These are phyloP conservation scores for Melocanna baccifera DNA, from an alignment of 176 grass and related monocot genomes.

Conservation along the genomic window DNA sequence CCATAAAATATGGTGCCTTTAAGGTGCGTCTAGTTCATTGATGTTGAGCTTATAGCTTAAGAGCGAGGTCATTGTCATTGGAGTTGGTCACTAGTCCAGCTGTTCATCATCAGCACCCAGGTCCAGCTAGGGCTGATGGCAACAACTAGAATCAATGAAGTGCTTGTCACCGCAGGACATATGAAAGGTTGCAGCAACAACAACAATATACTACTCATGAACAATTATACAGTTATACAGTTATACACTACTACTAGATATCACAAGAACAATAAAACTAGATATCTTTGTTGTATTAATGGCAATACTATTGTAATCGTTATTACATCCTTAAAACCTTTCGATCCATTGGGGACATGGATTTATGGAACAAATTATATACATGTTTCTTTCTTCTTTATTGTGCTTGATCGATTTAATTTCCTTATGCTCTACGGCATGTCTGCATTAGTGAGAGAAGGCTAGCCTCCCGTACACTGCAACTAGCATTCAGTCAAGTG, in stretches of 20 bases:
- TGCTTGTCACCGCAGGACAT: slow-evolving; percentile 10
- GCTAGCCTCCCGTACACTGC: neutral
- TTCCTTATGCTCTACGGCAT: slow-evolving; percentile 25
- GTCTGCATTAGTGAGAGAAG: slow-evolving; percentile 19
- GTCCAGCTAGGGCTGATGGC: slow-evolving; percentile 17
- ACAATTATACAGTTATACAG: neutral
- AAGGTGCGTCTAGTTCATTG: slow-evolving; percentile 30
- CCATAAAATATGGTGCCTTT: slow-evolving; percentile 10
- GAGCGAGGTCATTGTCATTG: slow-evolving; percentile 21
- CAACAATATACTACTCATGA: neutral
- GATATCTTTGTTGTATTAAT: slow-evolving; percentile 3
- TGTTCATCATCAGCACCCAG: slow-evolving; percentile 21
- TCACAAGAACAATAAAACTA: neutral
- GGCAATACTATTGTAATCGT: slow-evolving; percentile 3
- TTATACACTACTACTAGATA: neutral
- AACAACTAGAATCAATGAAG: slow-evolving; percentile 28
- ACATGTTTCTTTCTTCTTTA: slow-evolving; percentile 22
- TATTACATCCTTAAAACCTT: neutral
- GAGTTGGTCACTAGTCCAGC: slow-evolving; percentile 30
- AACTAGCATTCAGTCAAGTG: neutral
- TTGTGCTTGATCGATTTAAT: slow-evolving; percentile 12
- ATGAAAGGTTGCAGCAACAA: neutral
- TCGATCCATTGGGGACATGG: neutral
- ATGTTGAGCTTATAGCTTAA: slow-evolving; percentile 16
- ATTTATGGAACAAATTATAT: slow-evolving; percentile 26